phyloP scores from a whole-genome alignment of 768 basidiomycete genomes.

The Tulasnella sp. region DNA sequence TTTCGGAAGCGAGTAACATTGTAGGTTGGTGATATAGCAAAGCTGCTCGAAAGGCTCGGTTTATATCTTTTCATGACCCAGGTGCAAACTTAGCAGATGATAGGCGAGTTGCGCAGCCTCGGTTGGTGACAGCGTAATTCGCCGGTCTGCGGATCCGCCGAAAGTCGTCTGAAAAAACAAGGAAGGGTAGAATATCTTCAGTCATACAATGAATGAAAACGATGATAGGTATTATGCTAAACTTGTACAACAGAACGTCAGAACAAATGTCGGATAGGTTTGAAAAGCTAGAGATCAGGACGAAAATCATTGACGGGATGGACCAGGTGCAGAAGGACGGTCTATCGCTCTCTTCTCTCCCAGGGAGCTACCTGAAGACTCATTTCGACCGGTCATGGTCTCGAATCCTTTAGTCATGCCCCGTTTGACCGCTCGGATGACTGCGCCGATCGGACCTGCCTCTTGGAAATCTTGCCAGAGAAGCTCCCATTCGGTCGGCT shows the following conservation, averaged over 20 bases:
- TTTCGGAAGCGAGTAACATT: neutral
- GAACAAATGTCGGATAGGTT: too few relatives aligned
- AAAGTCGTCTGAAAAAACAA: too few relatives aligned
- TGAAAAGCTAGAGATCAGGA: too few relatives aligned
- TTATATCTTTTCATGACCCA: neutral
- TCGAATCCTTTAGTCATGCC: neutral
- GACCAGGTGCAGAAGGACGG: neutral
- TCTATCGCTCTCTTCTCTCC: neutral
- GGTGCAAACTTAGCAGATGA: neutral
- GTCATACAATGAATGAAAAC: too few relatives aligned
- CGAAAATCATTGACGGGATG: neutral
- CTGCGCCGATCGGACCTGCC: neutral
- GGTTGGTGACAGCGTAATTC: neutral
- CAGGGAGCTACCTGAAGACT: neutral
- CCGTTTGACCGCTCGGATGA: neutral
- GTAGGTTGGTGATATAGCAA: neutral
- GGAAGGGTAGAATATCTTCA: too few relatives aligned
- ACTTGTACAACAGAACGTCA: too few relatives aligned
- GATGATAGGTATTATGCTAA: too few relatives aligned
- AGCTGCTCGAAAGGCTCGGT: neutral
- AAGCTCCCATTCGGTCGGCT: neutral
- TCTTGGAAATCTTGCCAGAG: neutral
- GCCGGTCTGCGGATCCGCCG: neutral
- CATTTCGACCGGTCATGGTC: neutral
- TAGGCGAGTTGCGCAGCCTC: neutral